phyloP scores from a whole-genome alignment of 129 eudicot species.

The Erigeron canadensis region DNA sequence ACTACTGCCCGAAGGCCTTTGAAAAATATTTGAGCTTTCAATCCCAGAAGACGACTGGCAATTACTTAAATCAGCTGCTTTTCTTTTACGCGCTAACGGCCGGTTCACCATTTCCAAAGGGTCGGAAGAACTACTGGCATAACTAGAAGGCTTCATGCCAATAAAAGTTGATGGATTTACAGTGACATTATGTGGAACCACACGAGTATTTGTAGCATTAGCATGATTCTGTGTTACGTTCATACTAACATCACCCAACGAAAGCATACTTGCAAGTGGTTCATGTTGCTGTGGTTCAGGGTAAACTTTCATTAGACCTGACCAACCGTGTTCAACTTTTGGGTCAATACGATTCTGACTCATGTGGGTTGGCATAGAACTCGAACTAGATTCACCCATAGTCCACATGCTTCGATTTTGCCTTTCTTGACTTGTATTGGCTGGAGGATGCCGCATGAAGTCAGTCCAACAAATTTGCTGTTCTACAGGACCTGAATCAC shows the following conservation, averaged over 20 bases:
- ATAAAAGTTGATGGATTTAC: slow-evolving; percentile 41
- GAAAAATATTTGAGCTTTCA: slow-evolving; percentile 10
- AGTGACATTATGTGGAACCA: slow-evolving; percentile 44
- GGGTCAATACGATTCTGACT: slow-evolving; percentile 29
- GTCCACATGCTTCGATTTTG: slow-evolving; percentile 48
- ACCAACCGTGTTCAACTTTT: slow-evolving; percentile 47
- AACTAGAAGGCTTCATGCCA: slow-evolving; percentile 32
- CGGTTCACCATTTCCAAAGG: slow-evolving; percentile 52
- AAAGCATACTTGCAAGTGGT: slow-evolving; percentile 35
- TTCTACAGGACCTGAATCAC: slow-evolving; percentile 48
- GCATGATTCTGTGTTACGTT: slow-evolving; percentile 39
- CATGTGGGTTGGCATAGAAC: slow-evolving; percentile 27
- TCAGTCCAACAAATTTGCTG: slow-evolving; percentile 58
- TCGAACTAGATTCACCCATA: slow-evolving; percentile 72
- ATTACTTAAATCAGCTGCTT: slow-evolving; percentile 51
- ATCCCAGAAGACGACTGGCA: slow-evolving; percentile 80
- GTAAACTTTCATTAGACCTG: slow-evolving; percentile 31
- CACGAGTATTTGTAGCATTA: slow-evolving; percentile 31
- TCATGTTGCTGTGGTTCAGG: slow-evolving; percentile 43
- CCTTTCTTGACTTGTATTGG: slow-evolving; percentile 37
- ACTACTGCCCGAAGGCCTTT: slow-evolving; percentile 4
- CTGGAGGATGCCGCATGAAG: slow-evolving; percentile 42
- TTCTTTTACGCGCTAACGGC: slow-evolving; percentile 66
- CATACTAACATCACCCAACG: slow-evolving; percentile 41
- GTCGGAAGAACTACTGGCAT: slow-evolving; percentile 40